phyloP scores from a whole-genome alignment of 2,329 filamentous ascomycete genomes.

The Fusarium sp. region DNA sequence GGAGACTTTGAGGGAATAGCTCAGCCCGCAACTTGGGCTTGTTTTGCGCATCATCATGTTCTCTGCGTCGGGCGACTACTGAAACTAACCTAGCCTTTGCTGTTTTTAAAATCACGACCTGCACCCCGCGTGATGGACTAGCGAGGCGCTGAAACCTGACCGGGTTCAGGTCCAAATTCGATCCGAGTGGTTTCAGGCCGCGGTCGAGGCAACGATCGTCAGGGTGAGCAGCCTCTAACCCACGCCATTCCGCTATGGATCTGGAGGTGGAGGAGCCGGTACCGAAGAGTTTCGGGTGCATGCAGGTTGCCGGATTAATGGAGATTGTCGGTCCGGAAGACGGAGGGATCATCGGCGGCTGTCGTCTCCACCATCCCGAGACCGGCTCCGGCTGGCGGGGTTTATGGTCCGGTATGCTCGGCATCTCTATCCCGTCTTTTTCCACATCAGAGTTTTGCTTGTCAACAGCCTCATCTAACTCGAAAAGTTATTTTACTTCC shows the following conservation, averaged over 20 bases:
- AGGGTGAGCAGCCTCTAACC: constrained; percentile 26
- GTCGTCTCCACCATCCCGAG: not conserved
- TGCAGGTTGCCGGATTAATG: not conserved
- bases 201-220: constrained; percentile 32
- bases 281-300: not conserved
- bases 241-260: constrained; percentile 2
- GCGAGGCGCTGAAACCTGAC: no score
- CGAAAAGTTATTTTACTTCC: not conserved
- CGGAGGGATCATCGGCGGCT: not conserved
- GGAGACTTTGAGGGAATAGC: no score
- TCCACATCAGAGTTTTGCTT: not conserved
- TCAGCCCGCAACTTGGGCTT: no score
- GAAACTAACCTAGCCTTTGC: no score
- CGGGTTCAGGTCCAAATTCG: no score
- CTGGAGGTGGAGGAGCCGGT: no score
- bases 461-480: not conserved
- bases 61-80: no score
- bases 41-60: no score
- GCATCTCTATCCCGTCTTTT: not conserved
- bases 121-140: no score
- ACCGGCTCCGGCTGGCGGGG: not conserved
- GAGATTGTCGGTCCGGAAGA: not conserved
- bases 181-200: constrained; percentile 32
- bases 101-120: no score
- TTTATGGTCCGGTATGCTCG: not conserved